A percentile compares a stretch with the other conserved stretches of the same genome.
These are phyloP conservation scores for Peronosclerospora sorghi DNA, from an alignment of 352 stramenopile species.

Conservation along the genomic window DNA sequence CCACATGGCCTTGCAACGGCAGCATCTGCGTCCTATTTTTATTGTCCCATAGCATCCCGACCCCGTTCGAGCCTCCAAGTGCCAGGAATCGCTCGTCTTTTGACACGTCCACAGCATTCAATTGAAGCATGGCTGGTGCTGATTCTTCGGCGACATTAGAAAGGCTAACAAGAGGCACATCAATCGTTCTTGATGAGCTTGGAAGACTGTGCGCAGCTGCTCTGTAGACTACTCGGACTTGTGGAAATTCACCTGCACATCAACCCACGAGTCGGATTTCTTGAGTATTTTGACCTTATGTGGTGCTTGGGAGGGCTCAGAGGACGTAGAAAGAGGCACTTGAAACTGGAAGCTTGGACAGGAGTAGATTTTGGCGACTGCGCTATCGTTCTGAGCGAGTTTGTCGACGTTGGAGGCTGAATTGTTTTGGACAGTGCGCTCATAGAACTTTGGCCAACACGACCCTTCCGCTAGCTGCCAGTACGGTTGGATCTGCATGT, in stretches of 20 bases:
- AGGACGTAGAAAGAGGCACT: constrained; percentile 18
- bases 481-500: constrained; percentile 61
- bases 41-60: constrained; percentile 39
- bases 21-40: constrained; percentile 17
- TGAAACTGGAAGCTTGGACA: constrained; percentile 33
- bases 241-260: constrained; percentile 24
- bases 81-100: constrained; percentile 36
- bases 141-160: background rate
- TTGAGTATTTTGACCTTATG: constrained; percentile 29
- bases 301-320: background rate
- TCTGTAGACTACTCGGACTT: background rate
- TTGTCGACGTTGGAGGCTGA: constrained; percentile 2
- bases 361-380: constrained; percentile 6
- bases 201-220: constrained; percentile 36
- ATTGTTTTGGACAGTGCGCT: constrained; percentile 24
- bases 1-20: constrained; percentile 37
- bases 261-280: constrained; percentile 31
- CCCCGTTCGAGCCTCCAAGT: constrained; percentile 44
- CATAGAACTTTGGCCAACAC: constrained; percentile 46
- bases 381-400: constrained; percentile 7
- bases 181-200: constrained; percentile 32
- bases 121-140: constrained; percentile 15
- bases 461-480: constrained; percentile 21
- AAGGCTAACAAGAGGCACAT: constrained; percentile 9
- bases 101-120: constrained; percentile 41